Evolutionary conservation across 2,329 filamentous ascomycete genomes (phyloP), one percentile per base, ranked within the genome.

Genomic region (Aspergillus amoenus): DNA sequence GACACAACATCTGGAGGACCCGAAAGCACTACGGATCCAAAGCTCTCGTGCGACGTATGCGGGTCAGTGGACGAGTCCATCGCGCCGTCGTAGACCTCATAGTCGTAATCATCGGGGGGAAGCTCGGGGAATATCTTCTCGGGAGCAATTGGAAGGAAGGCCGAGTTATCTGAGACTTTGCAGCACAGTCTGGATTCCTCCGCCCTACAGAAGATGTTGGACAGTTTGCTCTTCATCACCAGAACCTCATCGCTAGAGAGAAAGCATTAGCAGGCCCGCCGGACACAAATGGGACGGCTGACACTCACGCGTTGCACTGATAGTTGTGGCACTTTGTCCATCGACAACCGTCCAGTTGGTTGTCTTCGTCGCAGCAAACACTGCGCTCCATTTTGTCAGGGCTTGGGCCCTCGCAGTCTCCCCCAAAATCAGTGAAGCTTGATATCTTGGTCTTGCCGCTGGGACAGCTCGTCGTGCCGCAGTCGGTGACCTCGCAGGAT

Each of bases 51-150:
- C 8, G 24, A 27, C 9, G 8, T 24, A 30, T 47, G 39, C 15
- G 24, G 24, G 22, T 37, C 51, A 24, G 41, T 21, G 22, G 27
- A 15, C 22, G 47, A 11, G n/a, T 46, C 51, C 9, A 22, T 27
- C 13, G 34, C 17, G 6, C 13, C 51, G 24, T 41, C 51, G 41
- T 54, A 42, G 32, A 54, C 46, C 42, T 54, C 27, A n/a, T 42
- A n/a, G 21, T 54, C 46, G 37, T 54, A 30, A 5, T 54, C 42
- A 22, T 15, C 42, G n/a, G 51, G 51, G 8, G 51, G 51, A 18
- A 54, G 51, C 13, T 42, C 46, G 7, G 51, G 51, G 17, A 54
- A 54, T 5, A 54, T 18, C 43, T 54, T 54, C 17, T 54, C 43
- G 32, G 46, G 43, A 3, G 42, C 51, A 8, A 54, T 42, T 13